These are phyloP conservation scores for Ziziphus jujuba DNA, from an alignment of 306 rosid species.

Conservation along the genomic window DNA sequence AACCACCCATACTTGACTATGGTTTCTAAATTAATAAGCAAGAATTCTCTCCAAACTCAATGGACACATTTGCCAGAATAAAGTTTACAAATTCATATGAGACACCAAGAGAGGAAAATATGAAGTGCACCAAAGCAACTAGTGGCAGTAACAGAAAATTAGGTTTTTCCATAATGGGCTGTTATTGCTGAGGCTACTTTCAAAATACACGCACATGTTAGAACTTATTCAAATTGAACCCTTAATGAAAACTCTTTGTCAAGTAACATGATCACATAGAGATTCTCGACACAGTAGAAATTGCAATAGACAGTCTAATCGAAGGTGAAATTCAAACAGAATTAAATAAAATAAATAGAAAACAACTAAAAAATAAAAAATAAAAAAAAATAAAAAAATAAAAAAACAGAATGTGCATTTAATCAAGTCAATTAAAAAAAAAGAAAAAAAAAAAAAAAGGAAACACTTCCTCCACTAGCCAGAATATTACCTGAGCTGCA, in stretches of 20 bases:
- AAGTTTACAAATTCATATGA: neutral
- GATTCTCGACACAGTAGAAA: neutral
- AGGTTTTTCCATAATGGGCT: neutral
- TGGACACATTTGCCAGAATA: too few relatives aligned
- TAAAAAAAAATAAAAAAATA: neutral
- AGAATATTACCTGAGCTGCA: conserved; percentile 80
- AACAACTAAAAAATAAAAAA: too few relatives aligned
- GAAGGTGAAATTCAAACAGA: too few relatives aligned
- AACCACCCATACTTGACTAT: too few relatives aligned
- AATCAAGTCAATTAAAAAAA: neutral
- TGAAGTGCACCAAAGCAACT: neutral
- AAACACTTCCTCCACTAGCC: neutral
- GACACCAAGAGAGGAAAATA: neutral
- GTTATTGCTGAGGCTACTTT: neutral
- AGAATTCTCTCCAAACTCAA: too few relatives aligned
- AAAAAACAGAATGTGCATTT: too few relatives aligned
- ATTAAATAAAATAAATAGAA: too few relatives aligned
- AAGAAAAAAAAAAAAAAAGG: neutral
- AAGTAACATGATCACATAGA: neutral
- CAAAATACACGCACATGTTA: neutral
- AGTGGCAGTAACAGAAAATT: neutral
- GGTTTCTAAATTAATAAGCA: too few relatives aligned
- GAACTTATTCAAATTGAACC: neutral
- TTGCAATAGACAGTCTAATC: neutral
- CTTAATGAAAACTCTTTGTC: neutral